A percentile compares a stretch with the other conserved stretches of the same genome.
Conservation (phyloP, 78 protist species). For the Blattamonas nauphoetae region DNA sequence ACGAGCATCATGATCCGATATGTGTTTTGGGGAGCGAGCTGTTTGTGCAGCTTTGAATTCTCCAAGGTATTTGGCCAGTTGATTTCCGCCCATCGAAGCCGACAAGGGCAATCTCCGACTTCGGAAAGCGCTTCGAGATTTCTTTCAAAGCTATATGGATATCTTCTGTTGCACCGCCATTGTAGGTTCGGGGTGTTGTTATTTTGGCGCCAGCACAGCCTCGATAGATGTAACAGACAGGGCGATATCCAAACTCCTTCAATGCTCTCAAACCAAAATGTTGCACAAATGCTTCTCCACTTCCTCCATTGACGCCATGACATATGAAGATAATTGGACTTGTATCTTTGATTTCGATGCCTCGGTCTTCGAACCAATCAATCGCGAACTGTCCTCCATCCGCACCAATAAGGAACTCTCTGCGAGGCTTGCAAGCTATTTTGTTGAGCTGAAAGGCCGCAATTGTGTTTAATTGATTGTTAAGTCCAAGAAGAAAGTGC, state of each 20-base stretch:
- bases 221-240: background rate
- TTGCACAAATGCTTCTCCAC: background rate
- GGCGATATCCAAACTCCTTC: background rate
- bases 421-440: background rate
- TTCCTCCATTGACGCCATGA: background rate
- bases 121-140: background rate
- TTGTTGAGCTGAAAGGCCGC: background rate
- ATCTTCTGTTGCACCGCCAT: background rate
- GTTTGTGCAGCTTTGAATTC: no score
- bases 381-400: background rate
- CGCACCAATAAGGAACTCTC: background rate
- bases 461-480: background rate
- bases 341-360: background rate
- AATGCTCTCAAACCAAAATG: background rate
- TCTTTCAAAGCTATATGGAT: background rate
- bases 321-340: background rate
- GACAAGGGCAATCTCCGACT: background rate
- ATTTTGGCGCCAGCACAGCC: background rate
- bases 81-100: background rate
- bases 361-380: background rate
- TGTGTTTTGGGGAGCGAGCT: no score
- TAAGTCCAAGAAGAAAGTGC: background rate
- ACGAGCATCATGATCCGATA: no score
- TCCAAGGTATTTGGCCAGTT: background rate
- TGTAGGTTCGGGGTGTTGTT: background rate